phyloP scores from a whole-genome alignment of 768 basidiomycete species.

The Termitomyces sp. region DNA sequence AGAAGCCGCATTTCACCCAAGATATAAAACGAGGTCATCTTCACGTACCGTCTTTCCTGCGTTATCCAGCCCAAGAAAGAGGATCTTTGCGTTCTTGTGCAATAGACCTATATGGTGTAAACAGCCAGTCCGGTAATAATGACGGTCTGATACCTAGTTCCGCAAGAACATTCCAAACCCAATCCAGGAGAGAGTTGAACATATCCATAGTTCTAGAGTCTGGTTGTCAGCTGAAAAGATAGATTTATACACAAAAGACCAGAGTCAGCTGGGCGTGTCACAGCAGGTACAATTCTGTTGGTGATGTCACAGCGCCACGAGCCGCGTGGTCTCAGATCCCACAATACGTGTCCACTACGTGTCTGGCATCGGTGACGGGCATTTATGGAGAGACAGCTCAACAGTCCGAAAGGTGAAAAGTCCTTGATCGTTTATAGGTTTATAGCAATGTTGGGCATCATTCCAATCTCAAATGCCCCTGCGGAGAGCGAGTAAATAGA shows the following conservation, averaged over 20 bases:
- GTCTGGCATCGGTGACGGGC: background rate
- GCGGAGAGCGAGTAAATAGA: background rate
- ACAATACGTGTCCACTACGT: background rate
- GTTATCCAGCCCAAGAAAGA: constrained; percentile 98
- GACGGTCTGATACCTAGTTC: constrained; percentile 61
- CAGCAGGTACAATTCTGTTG: background rate
- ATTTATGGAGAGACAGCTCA: background rate
- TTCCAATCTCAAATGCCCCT: background rate
- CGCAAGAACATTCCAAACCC: constrained; percentile 95
- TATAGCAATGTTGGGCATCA: background rate
- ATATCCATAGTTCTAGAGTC: constrained; percentile 2
- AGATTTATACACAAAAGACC: background rate
- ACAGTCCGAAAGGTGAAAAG: background rate
- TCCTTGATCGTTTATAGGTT: background rate
- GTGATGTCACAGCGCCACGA: background rate
- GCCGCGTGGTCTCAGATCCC: background rate
- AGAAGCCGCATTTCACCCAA: background rate
- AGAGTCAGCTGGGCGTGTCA: background rate
- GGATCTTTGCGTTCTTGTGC: constrained; percentile 99
- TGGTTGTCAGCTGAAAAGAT: background rate
- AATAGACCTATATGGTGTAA: constrained; percentile 53
- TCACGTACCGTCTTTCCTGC: constrained; percentile 92
- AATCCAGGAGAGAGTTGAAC: constrained; percentile 79
- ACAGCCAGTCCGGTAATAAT: background rate
- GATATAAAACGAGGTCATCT: background rate